Conservation (phyloP, 257 asterid genomes). For the Fraxinus pennsylvanica region DNA sequence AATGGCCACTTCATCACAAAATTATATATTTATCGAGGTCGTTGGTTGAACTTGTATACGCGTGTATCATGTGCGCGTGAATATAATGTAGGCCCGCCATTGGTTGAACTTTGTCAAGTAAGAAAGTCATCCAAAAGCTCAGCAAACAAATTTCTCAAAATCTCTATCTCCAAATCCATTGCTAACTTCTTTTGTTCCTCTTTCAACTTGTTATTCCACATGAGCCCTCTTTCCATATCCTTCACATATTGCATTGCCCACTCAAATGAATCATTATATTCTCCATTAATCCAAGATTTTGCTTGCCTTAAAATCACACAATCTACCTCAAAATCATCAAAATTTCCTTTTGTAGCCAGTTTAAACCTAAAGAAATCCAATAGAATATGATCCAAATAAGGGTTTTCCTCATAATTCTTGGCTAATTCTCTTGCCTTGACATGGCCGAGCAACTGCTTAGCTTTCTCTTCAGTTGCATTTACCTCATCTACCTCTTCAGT, state of each 20-base stretch:
- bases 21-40: no score
- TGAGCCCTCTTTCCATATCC: slow-evolving; percentile 61
- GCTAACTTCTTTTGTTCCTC: slow-evolving; percentile 52
- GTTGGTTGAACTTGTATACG: no score
- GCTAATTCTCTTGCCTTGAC: background rate
- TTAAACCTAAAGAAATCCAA: slow-evolving; percentile 57
- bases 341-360: slow-evolving; percentile 26
- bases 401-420: background rate
- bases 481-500: background rate
- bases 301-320: slow-evolving; percentile 36
- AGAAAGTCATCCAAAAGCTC: slow-evolving; percentile 43
- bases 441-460: background rate
- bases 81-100: no score
- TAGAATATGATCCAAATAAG: slow-evolving; percentile 21
- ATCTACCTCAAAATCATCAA: slow-evolving; percentile 6
- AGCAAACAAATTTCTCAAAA: slow-evolving; percentile 47
- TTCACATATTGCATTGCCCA: slow-evolving; percentile 52
- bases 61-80: no score
- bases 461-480: background rate
- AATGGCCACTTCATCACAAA: no score
- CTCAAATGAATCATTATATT: slow-evolving; percentile 26
- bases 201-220: slow-evolving; percentile 45
- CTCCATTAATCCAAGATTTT: slow-evolving; percentile 46
- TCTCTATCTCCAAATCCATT: slow-evolving; percentile 39
- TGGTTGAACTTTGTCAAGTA: no score